A percentile compares a stretch with the other conserved stretches of the same genome.
phyloP scores from a whole-genome alignment of 1,284 basidiomycete species.

The Papiliotrema fonsecae region DNA sequence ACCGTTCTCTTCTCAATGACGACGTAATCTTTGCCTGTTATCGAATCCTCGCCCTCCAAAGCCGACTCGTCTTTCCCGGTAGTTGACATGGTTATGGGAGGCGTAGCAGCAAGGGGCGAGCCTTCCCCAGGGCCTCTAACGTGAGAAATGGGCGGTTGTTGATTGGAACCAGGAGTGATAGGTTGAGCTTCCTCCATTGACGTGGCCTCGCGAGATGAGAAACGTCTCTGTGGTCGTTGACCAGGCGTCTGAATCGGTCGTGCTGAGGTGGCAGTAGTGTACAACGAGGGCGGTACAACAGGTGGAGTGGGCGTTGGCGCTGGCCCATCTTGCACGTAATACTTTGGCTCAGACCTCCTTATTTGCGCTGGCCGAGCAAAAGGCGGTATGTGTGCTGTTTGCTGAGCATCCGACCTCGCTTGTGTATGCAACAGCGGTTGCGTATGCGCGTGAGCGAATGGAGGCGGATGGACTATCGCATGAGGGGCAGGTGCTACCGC shows the following conservation, averaged over 20 bases:
- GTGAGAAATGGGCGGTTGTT: conserved; percentile 7
- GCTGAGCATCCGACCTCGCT: too few species aligned
- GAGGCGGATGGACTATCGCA: too few species aligned
- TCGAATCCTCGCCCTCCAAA: conserved; percentile 35
- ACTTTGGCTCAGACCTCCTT: conserved; percentile 40
- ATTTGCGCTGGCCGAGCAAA: neutral
- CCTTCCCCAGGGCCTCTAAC: conserved; percentile 26
- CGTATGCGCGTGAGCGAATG: too few species aligned
- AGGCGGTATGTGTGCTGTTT: conserved; percentile 10
- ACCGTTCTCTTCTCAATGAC: conserved; percentile 57
- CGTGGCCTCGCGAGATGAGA: conserved; percentile 14
- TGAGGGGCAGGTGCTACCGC: too few species aligned
- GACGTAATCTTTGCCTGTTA: conserved; percentile 51
- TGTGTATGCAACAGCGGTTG: too few species aligned
- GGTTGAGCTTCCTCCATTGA: conserved; percentile 34
- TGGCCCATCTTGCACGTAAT: conserved; percentile 38
- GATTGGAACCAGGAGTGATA: conserved; percentile 30
- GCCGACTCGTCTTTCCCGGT: conserved; percentile 36
- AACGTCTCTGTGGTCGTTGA: conserved; percentile 22
- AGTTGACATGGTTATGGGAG: conserved; percentile 34
- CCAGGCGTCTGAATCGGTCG: conserved; percentile 24
- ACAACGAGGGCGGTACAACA: conserved; percentile 1
- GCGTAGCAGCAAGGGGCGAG: conserved; percentile 41
- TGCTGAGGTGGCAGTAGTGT: conserved; percentile 7
- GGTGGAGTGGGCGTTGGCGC: conserved; percentile 5